Evolutionary conservation across 345 rosid species (phyloP).

Genomic region (Populus tremula): DNA sequence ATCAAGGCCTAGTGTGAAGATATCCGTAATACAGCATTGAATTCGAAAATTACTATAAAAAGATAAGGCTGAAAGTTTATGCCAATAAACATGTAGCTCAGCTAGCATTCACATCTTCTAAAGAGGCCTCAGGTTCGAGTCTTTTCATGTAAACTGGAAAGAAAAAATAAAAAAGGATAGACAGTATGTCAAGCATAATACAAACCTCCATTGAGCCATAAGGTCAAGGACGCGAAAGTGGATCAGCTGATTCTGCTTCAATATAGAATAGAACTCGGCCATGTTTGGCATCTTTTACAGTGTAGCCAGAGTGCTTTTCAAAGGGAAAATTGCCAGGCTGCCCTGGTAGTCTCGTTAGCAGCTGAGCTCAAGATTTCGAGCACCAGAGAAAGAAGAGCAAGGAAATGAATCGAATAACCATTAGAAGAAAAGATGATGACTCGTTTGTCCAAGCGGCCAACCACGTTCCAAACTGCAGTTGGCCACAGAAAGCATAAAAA

Average conservation of each 20-base stretch:
- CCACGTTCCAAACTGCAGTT: neutral
- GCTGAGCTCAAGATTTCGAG: slow-evolving; percentile 27
- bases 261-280: slow-evolving; percentile 35
- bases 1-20: slow-evolving; percentile 27
- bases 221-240: slow-evolving; percentile 26
- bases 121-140: neutral
- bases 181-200: neutral
- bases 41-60: neutral
- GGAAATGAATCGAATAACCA: slow-evolving; percentile 17
- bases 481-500: neutral
- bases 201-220: slow-evolving; percentile 36
- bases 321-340: slow-evolving; percentile 35
- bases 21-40: too few species aligned
- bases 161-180: neutral
- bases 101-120: neutral
- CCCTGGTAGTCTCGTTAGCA: slow-evolving; percentile 33
- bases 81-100: neutral
- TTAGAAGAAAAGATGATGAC: neutral
- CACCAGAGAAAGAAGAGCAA: slow-evolving; percentile 14
- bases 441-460: too few species aligned
- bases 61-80: neutral
- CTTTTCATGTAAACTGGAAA: neutral
- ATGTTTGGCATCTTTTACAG: neutral
- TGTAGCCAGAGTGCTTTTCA: slow-evolving; percentile 33
- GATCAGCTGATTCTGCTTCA: slow-evolving; percentile 21